Conservation (phyloP, 176 grass and related monocot species). For the Zoysia japonica region DNA sequence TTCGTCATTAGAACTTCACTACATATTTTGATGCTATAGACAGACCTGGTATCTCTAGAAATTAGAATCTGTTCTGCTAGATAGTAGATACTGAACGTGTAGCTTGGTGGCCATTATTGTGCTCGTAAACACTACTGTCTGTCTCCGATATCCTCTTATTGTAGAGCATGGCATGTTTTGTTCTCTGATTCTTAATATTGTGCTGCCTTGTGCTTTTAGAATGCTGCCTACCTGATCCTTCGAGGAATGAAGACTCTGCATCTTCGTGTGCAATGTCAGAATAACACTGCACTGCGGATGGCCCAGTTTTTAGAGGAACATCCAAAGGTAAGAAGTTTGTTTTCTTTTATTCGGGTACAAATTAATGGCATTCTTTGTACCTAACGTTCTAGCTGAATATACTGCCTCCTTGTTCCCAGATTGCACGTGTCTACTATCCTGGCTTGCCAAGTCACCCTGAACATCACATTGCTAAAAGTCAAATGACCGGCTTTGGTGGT, state of each 20-base stretch:
- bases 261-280: conserved; percentile 94
- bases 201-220: conserved; percentile 52
- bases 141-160: conserved; percentile 10
- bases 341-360: conserved; percentile 1
- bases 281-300: conserved; percentile 92
- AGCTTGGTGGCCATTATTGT: background rate
- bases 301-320: conserved; percentile 99
- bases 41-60: background rate
- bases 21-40: background rate
- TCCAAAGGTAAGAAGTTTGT: conserved; percentile 64
- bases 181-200: conserved; percentile 12
- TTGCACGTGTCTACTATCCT: conserved; percentile 86
- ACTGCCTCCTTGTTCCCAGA: conserved; percentile 47
- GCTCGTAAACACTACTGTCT: background rate
- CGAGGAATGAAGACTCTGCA: conserved; percentile 99
- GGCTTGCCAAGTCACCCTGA: conserved; percentile 95
- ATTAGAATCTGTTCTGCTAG: background rate
- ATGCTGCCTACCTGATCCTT: conserved; percentile 93
- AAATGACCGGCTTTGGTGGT: conserved; percentile 99
- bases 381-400: conserved; percentile 19
- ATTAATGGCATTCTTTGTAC: background rate
- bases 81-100: background rate
- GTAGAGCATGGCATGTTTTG: conserved; percentile 1
- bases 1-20: background rate
- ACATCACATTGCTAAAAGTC: conserved; percentile 94